Evolutionary conservation across 768 basidiomycete species (phyloP), one percentile per base, ranked within the genome.

Genomic region (Tricholoma flavovirens): DNA sequence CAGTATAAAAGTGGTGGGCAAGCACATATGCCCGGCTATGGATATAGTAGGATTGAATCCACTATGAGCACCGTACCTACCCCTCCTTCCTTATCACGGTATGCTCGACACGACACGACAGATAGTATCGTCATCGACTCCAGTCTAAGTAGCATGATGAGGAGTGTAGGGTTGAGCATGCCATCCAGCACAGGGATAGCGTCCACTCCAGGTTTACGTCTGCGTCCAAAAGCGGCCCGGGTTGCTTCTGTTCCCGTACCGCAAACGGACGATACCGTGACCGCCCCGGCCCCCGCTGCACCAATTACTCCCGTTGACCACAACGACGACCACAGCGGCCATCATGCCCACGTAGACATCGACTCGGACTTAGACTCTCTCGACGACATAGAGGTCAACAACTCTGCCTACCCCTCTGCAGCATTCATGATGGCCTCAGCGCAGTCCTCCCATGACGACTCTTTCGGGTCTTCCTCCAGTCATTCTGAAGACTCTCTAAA

Each of bases 41-140:
- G 64, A n/a, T 45, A 64, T 54, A 66, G 70, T 32, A 62, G 65
- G n/a, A 69, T 67, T 29, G 86, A 83, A 60, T 83, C 85, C 21
- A 88, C 81, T 55, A 77, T 83, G 77, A 87, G 84, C 69, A 83
- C 83, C 12, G 77, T 87, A 53, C 79, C 84, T 1, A 83, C 84
- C 1, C 85, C 86, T 5, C 88, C 88, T 24, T 88, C 87, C 0
- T 73, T 90, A 12, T 82, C 85, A 12, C 75, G 82, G n/a, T 90
- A 89, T 62, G 74, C 69, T n/a, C 73, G 74, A 7, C 70, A 71
- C 40, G 77, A 81, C 30, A 75, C 67, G 11, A 80, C 73, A 56
- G 73, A 72, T 42, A 84, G 73, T 59, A 70, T 78, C 14, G 74
- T 74, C 3, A 71, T 76, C 1, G 84, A 87, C 59, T 68, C 80